Conservation (phyloP, 2,329 filamentous ascomycete genomes). For the Whalleya microplaca region DNA sequence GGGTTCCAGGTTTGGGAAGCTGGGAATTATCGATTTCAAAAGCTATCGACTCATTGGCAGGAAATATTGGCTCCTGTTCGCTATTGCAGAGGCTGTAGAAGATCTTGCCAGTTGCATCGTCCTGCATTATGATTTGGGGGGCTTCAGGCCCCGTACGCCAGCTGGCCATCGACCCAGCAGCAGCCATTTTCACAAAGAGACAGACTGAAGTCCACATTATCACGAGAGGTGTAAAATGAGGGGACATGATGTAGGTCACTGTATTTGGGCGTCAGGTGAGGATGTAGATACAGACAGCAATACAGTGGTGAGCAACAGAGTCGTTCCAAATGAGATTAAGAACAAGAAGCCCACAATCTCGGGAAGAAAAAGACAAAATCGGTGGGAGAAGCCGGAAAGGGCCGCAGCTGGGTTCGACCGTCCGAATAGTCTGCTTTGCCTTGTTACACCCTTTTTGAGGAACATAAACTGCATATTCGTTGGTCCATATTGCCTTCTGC, state of each 20-base stretch:
- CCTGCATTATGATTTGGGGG: conserved; percentile 15
- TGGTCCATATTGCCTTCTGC: too few relatives aligned
- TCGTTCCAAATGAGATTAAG: too few relatives aligned
- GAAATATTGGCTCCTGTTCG: conserved; percentile 11
- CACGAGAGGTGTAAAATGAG: neutral
- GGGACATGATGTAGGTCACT: neutral
- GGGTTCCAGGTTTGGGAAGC: conserved; percentile 4
- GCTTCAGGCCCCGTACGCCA: neutral
- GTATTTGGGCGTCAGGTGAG: neutral
- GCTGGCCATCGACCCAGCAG: neutral
- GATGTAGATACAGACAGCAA: neutral
- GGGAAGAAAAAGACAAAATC: too few relatives aligned
- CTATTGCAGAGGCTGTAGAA: conserved; percentile 19
- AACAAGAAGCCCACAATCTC: too few relatives aligned
- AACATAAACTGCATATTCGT: too few relatives aligned
- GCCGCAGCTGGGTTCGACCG: too few relatives aligned
- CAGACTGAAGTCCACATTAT: neutral
- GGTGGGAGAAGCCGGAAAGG: too few relatives aligned
- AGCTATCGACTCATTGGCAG: conserved; percentile 1
- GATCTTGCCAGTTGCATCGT: conserved; percentile 6
- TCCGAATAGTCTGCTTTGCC: too few relatives aligned
- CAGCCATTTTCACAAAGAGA: neutral
- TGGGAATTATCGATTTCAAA: conserved; percentile 2
- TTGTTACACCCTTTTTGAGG: too few relatives aligned
- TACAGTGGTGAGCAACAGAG: too few relatives aligned